Conservation (phyloP, 2,329 filamentous ascomycete species). For the Raffaelea deltoideospora region DNA sequence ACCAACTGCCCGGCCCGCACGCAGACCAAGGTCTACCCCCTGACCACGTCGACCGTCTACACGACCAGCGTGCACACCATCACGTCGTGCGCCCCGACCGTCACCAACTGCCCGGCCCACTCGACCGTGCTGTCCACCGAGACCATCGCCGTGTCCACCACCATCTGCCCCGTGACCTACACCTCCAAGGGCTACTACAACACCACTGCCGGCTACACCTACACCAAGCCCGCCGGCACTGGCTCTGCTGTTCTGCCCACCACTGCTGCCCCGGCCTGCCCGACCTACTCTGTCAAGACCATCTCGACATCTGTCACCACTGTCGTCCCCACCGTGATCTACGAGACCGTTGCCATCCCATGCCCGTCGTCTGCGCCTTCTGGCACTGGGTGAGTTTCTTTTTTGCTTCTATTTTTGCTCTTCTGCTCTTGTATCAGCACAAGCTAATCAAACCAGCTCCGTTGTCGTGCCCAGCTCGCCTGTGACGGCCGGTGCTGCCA, state of each 20-base stretch:
- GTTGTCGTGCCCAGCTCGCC: slow-evolving; percentile 14
- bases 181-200: slow-evolving; percentile 8
- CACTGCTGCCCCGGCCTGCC: slow-evolving; percentile 10
- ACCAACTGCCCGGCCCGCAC: slow-evolving; percentile 31
- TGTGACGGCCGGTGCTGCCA: slow-evolving; percentile 36
- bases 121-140: slow-evolving; percentile 28
- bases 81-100: slow-evolving; percentile 40
- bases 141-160: slow-evolving; percentile 27
- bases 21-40: slow-evolving; percentile 15
- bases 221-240: slow-evolving; percentile 22
- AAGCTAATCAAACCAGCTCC: slow-evolving; percentile 5
- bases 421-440: background rate
- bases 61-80: slow-evolving; percentile 43
- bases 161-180: slow-evolving; percentile 21
- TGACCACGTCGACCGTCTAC: slow-evolving; percentile 35
- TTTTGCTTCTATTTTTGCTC: background rate
- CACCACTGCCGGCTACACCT: slow-evolving; percentile 14
- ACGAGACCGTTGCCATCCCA: slow-evolving; percentile 28
- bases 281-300: slow-evolving; percentile 29
- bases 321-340: slow-evolving; percentile 38
- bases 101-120: slow-evolving; percentile 31
- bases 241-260: slow-evolving; percentile 5
- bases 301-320: slow-evolving; percentile 42
- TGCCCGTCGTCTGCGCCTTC: slow-evolving; percentile 20
- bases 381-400: slow-evolving; percentile 18